A percentile compares a stretch with the other conserved stretches of the same genome.
phyloP scores from a whole-genome alignment of 495 filamentous ascomycete genomes.

The Saxophila tyrrhenica region DNA sequence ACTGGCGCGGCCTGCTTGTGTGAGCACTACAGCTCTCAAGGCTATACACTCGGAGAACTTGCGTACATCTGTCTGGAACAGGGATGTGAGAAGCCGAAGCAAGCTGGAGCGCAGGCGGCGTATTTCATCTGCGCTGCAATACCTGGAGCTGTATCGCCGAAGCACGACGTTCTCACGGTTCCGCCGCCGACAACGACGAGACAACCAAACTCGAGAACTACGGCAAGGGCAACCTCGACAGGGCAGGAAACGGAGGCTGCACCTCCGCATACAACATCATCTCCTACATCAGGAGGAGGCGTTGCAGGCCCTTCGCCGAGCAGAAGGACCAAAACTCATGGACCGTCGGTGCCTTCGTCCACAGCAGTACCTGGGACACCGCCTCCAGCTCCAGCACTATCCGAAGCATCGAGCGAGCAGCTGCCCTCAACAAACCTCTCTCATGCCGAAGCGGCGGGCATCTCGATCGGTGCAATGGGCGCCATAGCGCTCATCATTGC shows the following conservation, averaged over 20 bases:
- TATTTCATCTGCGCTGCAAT: slow-evolving; percentile 15
- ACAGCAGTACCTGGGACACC: background rate
- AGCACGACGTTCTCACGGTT: slow-evolving; percentile 12
- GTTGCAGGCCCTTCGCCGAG: too few relatives aligned
- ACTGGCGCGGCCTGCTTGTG: slow-evolving; percentile 14
- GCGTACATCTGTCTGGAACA: slow-evolving; percentile 16
- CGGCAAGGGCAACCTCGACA: background rate
- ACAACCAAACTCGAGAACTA: background rate
- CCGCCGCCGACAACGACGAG: slow-evolving; percentile 5
- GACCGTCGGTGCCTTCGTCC: too few relatives aligned
- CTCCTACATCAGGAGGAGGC: background rate
- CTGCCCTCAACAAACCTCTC: slow-evolving; percentile 7
- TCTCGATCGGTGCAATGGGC: slow-evolving; percentile 15
- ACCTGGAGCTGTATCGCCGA: slow-evolving; percentile 11
- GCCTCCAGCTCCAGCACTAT: background rate
- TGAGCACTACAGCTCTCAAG: slow-evolving; percentile 12
- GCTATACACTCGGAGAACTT: slow-evolving; percentile 20
- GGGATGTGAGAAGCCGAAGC: slow-evolving; percentile 5
- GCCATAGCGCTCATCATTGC: slow-evolving; percentile 3
- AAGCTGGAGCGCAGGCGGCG: background rate
- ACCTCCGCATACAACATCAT: background rate
- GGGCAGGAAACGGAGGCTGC: background rate
- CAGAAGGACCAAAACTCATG: too few relatives aligned
- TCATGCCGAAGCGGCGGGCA: slow-evolving; percentile 12
- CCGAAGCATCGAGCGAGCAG: background rate